phyloP scores from a whole-genome alignment of 169 alveolate species.

The Plasmodium falciparum region DNA sequence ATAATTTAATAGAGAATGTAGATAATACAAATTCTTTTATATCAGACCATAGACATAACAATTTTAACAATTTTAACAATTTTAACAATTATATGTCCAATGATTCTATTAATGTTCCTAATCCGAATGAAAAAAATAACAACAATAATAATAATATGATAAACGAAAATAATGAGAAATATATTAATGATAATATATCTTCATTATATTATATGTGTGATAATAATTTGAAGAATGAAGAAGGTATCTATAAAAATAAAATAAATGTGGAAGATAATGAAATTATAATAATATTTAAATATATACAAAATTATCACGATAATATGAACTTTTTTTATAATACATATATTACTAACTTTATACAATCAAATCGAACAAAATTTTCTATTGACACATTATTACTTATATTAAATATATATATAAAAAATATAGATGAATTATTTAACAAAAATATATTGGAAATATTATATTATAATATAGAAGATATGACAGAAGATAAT shows the following conservation, averaged over 20 bases:
- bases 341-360: slow-evolving; percentile 12
- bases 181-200: background rate
- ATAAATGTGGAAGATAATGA: slow-evolving; percentile 22
- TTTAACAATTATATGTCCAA: background rate
- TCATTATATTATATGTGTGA: background rate
- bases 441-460: slow-evolving; percentile 10
- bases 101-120: background rate
- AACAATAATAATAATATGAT: background rate
- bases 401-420: slow-evolving; percentile 39
- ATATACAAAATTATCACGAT: slow-evolving; percentile 55
- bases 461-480: slow-evolving; percentile 17
- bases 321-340: slow-evolving; percentile 58
- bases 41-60: background rate
- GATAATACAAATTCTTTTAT: background rate
- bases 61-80: background rate
- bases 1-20: background rate
- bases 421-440: slow-evolving; percentile 24
- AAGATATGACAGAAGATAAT: slow-evolving; percentile 57
- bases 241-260: background rate
- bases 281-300: slow-evolving; percentile 51
- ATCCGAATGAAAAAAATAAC: background rate
- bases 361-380: slow-evolving; percentile 34
- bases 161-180: background rate
- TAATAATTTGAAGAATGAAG: background rate
- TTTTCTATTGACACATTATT: slow-evolving; percentile 31